Evolutionary conservation across 345 rosid species (phyloP).

Genomic region (Raphanus raphanistrum): DNA sequence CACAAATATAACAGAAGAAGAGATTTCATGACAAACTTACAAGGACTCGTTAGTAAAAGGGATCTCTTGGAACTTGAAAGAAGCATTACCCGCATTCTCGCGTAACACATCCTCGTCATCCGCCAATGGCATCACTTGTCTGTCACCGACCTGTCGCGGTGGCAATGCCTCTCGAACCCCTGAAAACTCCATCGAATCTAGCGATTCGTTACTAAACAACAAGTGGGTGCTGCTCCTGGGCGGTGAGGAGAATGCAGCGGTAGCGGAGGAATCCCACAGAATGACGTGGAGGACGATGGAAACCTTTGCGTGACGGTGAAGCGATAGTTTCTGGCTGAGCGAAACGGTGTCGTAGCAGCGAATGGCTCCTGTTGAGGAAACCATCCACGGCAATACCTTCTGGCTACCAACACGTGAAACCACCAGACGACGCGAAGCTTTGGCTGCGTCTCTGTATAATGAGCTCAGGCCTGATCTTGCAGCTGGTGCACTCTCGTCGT

Average conservation of each 20-base stretch:
- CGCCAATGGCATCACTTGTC: conserved; percentile 62
- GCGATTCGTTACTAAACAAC: conserved; percentile 34
- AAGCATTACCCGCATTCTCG: conserved; percentile 71
- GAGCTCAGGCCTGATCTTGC: conserved; percentile 73
- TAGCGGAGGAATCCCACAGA: conserved; percentile 61
- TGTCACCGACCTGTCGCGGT: conserved; percentile 51
- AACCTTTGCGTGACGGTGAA: conserved; percentile 82
- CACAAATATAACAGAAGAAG: background rate
- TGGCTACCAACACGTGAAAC: conserved; percentile 77
- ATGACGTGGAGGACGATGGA: conserved; percentile 68
- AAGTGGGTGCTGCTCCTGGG: conserved; percentile 32
- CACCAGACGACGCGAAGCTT: conserved; percentile 57
- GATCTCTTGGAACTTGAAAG: conserved; percentile 84
- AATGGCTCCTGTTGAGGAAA: conserved; percentile 81
- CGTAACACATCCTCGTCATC: conserved; percentile 37
- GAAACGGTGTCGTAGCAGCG: conserved; percentile 85
- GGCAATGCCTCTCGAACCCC: conserved; percentile 30
- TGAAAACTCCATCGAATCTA: conserved; percentile 37
- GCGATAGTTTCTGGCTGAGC: conserved; percentile 85
- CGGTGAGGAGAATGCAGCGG: conserved; percentile 31
- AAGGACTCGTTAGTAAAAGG: conserved; percentile 53
- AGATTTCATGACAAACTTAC: conserved; percentile 24
- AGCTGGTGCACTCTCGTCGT: conserved; percentile 60
- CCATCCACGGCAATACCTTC: conserved; percentile 94
- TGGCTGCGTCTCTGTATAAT: conserved; percentile 63